Conservation (phyloP, 352 stramenopile genomes). For the Globisporangium barbulae region DNA sequence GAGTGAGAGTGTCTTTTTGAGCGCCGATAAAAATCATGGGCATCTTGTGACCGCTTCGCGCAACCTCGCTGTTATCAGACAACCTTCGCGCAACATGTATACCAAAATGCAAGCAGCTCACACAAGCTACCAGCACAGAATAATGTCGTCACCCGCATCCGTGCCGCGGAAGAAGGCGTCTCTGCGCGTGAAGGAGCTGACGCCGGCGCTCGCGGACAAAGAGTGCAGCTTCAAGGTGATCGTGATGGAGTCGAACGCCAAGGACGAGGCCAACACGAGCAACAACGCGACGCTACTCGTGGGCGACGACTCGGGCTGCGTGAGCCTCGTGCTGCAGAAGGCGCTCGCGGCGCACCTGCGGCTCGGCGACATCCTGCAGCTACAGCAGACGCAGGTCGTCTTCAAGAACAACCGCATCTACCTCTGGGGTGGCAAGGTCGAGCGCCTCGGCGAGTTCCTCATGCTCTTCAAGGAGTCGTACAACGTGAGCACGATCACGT, state of each 20-base stretch:
- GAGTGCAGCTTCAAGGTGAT: constrained; percentile 76
- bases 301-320: constrained; percentile 76
- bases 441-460: constrained; percentile 83
- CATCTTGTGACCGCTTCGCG: too few relatives aligned
- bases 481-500: constrained; percentile 83
- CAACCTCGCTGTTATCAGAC: too few relatives aligned
- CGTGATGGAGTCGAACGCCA: constrained; percentile 79
- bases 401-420: constrained; percentile 79
- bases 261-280: constrained; percentile 70
- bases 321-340: constrained; percentile 79
- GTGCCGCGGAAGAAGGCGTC: constrained; percentile 48
- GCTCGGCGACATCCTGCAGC: constrained; percentile 69
- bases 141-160: constrained; percentile 4
- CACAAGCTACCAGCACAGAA: not conserved
- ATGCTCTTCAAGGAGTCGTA: constrained; percentile 82
- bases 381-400: constrained; percentile 66
- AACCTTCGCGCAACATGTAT: not conserved
- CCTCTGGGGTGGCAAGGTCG: constrained; percentile 76
- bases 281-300: constrained; percentile 82
- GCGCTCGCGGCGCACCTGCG: constrained; percentile 61
- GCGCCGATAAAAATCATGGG: too few relatives aligned
- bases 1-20: not conserved
- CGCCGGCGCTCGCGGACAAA: constrained; percentile 49
- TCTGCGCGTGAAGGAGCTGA: constrained; percentile 72
- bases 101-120: not conserved